These are phyloP conservation scores for Trichosporon ovoides DNA, from an alignment of 1,284 basidiomycete species.

Conservation along the genomic window DNA sequence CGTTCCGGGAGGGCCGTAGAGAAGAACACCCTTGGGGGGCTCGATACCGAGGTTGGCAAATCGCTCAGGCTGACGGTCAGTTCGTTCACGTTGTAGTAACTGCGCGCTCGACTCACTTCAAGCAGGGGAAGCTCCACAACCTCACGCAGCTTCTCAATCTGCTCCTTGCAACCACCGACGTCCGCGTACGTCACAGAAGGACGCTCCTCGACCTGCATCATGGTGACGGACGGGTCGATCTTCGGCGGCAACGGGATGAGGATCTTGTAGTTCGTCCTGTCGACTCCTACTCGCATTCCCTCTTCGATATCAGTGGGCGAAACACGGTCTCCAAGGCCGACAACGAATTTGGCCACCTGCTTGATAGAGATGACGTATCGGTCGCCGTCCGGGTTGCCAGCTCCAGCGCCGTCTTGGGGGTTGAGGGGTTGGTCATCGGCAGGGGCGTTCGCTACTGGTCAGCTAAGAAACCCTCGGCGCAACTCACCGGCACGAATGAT, in stretches of 20 bases:
- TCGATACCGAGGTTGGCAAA: slow-evolving; percentile 98
- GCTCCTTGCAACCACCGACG: slow-evolving; percentile 97
- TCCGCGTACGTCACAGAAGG: slow-evolving; percentile 98
- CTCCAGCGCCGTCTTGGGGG: slow-evolving; percentile 48
- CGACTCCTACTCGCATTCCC: slow-evolving; percentile 91
- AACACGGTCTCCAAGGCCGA: slow-evolving; percentile 91
- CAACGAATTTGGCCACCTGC: slow-evolving; percentile 99
- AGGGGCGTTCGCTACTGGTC: slow-evolving; percentile 56
- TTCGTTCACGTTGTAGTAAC: slow-evolving; percentile 2
- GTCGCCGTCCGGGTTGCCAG: slow-evolving; percentile 68
- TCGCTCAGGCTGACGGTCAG: slow-evolving; percentile 72
- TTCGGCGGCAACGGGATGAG: slow-evolving; percentile 99
- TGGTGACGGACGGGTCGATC: slow-evolving; percentile 98
- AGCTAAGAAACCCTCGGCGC: neutral
- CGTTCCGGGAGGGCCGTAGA: slow-evolving; percentile 93
- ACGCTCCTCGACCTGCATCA: slow-evolving; percentile 99
- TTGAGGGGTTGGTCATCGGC: slow-evolving; percentile 53
- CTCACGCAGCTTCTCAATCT: slow-evolving; percentile 98
- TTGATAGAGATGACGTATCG: slow-evolving; percentile 99
- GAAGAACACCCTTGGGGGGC: slow-evolving; percentile 94
- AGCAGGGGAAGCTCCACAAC: slow-evolving; percentile 97
- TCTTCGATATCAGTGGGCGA: slow-evolving; percentile 98
- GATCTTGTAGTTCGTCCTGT: slow-evolving; percentile 88
- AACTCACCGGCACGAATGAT: slow-evolving; percentile 68
- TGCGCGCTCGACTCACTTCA: slow-evolving; percentile 58